Base-by-base conservation (phyloP, 192 early-diverging fungal genomes). In the Coemansia sp. region DNA sequence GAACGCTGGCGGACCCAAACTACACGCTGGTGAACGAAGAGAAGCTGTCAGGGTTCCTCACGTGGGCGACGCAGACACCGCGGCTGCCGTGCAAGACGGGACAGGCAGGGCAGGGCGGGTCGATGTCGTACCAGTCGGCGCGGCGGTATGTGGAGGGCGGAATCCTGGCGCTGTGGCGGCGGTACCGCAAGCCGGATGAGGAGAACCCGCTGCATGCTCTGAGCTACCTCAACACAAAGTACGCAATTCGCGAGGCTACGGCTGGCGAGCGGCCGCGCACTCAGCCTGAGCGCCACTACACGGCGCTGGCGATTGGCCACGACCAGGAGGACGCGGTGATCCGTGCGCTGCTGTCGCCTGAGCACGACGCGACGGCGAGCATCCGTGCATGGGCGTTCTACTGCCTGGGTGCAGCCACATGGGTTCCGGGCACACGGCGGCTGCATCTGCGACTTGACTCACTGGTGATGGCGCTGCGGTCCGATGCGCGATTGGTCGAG, bases 71-170 rank as follows among this genome's bases (percentile, higher is more conserved):
- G 58, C 77, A 80, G 68, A 80, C 77, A 26, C 77, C 77, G 34
- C 77, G 77, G 31, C 65, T 80, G 59, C 77, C 77, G 40, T 80
- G 77, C 77, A 80, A 80, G 67, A 74, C 67, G 6, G 71, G 68
- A 14, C 66, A 66, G 56, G 62, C 64, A 0, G 65, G 68, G 9
- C 46, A 60, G n/a, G 77, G 77, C 40, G 77, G 77, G 51, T 80
- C 77, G 3, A 80, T 80, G 77, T 80, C 77, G 23, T 80, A 80
- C 60, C 77, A 80, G 71, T 80, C 77, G 52, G 77, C 77, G 17
- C 66, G 77, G 52, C 77, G 77, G 40, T 80, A 80, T 54, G 77
- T 80, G 37, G 77, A 80, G 58, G 77, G 77, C 71, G 77, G 77
- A n/a, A 74, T 80, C 48, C 64, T 80, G 60, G 77, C 77, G 60